Percentiles rank a stretch among this genome's conserved stretches.
These are phyloP conservation scores for Hura crepitans DNA, from an alignment of 441 rosid genomes.

Conservation along the genomic window DNA sequence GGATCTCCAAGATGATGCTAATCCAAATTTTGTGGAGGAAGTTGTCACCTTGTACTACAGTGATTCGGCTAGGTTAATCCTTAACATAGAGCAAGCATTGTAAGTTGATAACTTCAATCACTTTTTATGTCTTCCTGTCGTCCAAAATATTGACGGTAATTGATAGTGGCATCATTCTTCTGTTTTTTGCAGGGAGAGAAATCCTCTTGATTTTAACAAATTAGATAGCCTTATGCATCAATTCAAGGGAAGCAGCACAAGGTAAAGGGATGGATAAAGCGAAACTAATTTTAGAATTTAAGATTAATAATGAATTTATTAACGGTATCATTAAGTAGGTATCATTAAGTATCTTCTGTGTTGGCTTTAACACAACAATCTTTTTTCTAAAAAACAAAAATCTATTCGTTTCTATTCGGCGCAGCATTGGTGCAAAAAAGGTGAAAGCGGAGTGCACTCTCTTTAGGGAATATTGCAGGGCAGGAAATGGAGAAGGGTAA, in stretches of 20 bases:
- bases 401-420: slow-evolving; percentile 20
- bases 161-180: background rate
- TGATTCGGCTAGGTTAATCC: slow-evolving; percentile 68
- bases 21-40: slow-evolving; percentile 94
- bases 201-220: slow-evolving; percentile 60
- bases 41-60: slow-evolving; percentile 72
- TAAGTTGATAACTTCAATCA: slow-evolving; percentile 30
- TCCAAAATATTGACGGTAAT: no score
- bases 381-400: background rate
- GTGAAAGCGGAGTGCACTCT: slow-evolving; percentile 83
- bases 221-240: slow-evolving; percentile 81
- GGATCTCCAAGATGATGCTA: slow-evolving; percentile 91
- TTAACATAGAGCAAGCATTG: slow-evolving; percentile 67
- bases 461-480: slow-evolving; percentile 75
- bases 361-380: slow-evolving; percentile 24
- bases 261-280: slow-evolving; percentile 36
- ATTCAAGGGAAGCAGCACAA: slow-evolving; percentile 88
- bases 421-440: slow-evolving; percentile 94
- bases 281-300: background rate
- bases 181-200: slow-evolving; percentile 49
- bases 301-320: slow-evolving; percentile 11
- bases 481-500: slow-evolving; percentile 87
- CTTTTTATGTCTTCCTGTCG: background rate
- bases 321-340: slow-evolving; percentile 30
- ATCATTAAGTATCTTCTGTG: slow-evolving; percentile 39